phyloP scores from a whole-genome alignment of 768 basidiomycete species.

The Panaeolus papilionaceus region DNA sequence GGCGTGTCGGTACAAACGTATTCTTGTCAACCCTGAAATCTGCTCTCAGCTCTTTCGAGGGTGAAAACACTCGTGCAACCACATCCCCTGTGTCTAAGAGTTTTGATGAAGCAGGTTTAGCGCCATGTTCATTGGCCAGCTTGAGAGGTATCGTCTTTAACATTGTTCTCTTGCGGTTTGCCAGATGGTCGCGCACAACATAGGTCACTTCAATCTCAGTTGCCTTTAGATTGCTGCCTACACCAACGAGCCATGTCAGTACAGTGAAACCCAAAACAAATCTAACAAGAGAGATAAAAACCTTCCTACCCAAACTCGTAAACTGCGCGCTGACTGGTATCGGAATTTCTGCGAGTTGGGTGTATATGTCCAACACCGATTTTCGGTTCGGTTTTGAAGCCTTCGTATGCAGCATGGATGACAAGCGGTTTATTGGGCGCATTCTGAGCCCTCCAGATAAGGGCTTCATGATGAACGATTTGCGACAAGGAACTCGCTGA shows the following conservation, averaged over 20 bases:
- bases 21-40: constrained; percentile 47
- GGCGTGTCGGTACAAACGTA: constrained; percentile 46
- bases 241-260: neutral
- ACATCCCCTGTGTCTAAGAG: constrained; percentile 47
- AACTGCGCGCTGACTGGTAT: constrained; percentile 36
- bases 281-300: constrained; percentile 8
- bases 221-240: neutral
- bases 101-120: constrained; percentile 28
- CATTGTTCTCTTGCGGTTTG: constrained; percentile 53
- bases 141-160: constrained; percentile 44
- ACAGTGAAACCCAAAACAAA: neutral
- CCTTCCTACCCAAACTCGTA: constrained; percentile 19
- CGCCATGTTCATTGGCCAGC: constrained; percentile 27
- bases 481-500: neutral
- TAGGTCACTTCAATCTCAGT: constrained; percentile 52
- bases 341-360: constrained; percentile 38
- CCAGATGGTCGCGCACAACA: constrained; percentile 54
- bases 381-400: constrained; percentile 15
- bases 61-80: constrained; percentile 48
- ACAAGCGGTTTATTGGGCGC: neutral
- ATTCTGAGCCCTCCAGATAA: neutral
- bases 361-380: constrained; percentile 25
- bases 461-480: neutral
- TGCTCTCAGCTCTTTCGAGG: constrained; percentile 46
- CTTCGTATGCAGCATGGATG: neutral